Base-by-base conservation (phyloP, 2,329 filamentous ascomycete species). In the Phyllosticta ampelicida region DNA sequence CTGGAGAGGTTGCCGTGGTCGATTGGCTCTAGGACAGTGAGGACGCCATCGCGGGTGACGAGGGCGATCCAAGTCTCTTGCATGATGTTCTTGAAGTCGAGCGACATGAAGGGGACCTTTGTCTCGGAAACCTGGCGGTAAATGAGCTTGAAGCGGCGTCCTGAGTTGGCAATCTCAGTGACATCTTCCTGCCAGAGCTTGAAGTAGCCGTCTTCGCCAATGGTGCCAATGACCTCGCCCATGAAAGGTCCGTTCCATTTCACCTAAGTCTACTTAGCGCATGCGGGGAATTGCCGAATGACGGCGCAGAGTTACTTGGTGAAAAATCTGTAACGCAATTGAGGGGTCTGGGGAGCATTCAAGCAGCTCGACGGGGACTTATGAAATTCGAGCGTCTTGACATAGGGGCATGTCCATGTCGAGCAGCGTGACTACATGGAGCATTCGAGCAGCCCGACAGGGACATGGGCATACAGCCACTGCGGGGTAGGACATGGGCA, bases 171-270 rank as follows among this genome's bases (percentile, higher is more conserved):
- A 1, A 87, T 80, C 53, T 94, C 87, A 1, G 86, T 87, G 16
- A 87, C 85, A 72, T 96, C 90, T 74, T 96, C 92, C 61, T 88
- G 86, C 92, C 92, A 97, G 63, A 97, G 80, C 70, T 90, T 89
- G 77, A 95, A 90, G 71, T 86, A 86, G 67, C 92, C 89, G 66
- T 96, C 92, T 67, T 92, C 87, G 62, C 89, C 90, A 60, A 96
- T 87, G 56, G 88, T 95, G 59, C 86, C 91, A 64, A 97, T 78
- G 65, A 95, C 83, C 68, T 94, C 90, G 64, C 94, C 94, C 60
- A 94, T 85, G 62, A 89, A 92, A 0, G 90, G 88, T 0, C 90
- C 89, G 59, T 95, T 88, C 91, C 92, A 97, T 78, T 94, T 89
- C 57, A 95, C 85, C 89, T 92, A 67, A 53, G 36, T 21, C 9